phyloP scores from a whole-genome alignment of 805 yeast species.

The Komagataella populi region DNA sequence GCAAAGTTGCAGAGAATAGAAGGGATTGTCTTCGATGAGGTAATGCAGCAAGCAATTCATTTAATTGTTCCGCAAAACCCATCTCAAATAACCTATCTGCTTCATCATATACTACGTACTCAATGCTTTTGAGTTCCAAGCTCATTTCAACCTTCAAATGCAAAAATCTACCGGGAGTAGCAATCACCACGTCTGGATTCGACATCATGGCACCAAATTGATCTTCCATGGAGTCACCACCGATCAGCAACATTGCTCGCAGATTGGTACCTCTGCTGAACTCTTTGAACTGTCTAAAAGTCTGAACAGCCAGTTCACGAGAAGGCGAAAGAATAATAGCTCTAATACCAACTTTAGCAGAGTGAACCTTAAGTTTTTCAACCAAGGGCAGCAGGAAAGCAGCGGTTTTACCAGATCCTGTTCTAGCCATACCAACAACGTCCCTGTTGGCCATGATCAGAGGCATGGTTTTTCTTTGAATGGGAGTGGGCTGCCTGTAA shows the following conservation, averaged over 20 bases:
- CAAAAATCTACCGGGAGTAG: constrained; percentile 95
- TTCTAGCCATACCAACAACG: constrained; percentile 98
- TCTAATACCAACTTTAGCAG: constrained; percentile 79
- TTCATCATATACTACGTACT: constrained; percentile 91
- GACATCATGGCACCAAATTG: constrained; percentile 88
- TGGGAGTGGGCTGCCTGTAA: constrained; percentile 91
- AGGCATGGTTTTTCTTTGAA: constrained; percentile 93
- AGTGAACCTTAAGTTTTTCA: constrained; percentile 71
- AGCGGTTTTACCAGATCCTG: constrained; percentile 98
- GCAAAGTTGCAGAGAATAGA: constrained; percentile 89
- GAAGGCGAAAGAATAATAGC: constrained; percentile 88
- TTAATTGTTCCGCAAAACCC: constrained; percentile 91
- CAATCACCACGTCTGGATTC: constrained; percentile 89
- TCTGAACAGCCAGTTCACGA: constrained; percentile 92
- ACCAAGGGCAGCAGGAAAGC: constrained; percentile 88
- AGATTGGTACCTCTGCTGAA: constrained; percentile 76
- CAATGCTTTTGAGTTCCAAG: constrained; percentile 68
- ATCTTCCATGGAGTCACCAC: constrained; percentile 98
- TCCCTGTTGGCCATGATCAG: constrained; percentile 76
- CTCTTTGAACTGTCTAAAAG: constrained; percentile 78
- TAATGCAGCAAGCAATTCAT: constrained; percentile 72
- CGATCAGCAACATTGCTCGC: constrained; percentile 70
- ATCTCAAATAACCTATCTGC: constrained; percentile 94
- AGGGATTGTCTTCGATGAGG: constrained; percentile 80
- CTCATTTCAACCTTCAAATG: constrained; percentile 95